Evolutionary conservation across 768 basidiomycete genomes (phyloP).

Genomic region (Phylloporus arenicola): DNA sequence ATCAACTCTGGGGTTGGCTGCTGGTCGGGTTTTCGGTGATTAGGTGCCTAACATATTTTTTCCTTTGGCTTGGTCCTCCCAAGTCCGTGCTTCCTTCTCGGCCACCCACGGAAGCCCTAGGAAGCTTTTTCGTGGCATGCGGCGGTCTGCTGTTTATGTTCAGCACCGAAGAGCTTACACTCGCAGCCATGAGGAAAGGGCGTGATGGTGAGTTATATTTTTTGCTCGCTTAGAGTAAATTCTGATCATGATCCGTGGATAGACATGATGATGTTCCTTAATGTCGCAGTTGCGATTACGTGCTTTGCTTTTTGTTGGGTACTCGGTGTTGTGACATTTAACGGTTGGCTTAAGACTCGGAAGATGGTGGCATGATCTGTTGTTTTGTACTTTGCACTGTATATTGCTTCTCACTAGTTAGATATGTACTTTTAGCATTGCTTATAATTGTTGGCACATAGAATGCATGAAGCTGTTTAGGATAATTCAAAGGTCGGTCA

Average conservation of each 20-base stretch:
- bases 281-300: slow-evolving; percentile 79
- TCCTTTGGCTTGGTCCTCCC: slow-evolving; percentile 86
- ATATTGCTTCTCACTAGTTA: neutral
- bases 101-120: slow-evolving; percentile 89
- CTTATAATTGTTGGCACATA: neutral
- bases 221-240: neutral
- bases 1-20: slow-evolving; percentile 85
- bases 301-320: slow-evolving; percentile 86
- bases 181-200: slow-evolving; percentile 87
- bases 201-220: slow-evolving; percentile 57
- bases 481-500: slow-evolving; percentile 2
- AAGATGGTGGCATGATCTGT: slow-evolving; percentile 17
- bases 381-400: neutral
- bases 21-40: slow-evolving; percentile 73
- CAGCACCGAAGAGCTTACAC: slow-evolving; percentile 83
- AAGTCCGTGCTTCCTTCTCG: slow-evolving; percentile 82
- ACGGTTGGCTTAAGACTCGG: slow-evolving; percentile 69
- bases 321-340: slow-evolving; percentile 66
- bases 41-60: slow-evolving; percentile 88
- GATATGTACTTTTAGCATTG: neutral
- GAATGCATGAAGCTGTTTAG: neutral
- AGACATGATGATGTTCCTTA: slow-evolving; percentile 91
- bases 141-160: slow-evolving; percentile 90
- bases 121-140: slow-evolving; percentile 79
- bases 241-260: neutral